These are phyloP conservation scores for Arxiozyma heterogenica DNA, from an alignment of 1,139 yeast species.

Conservation along the genomic window DNA sequence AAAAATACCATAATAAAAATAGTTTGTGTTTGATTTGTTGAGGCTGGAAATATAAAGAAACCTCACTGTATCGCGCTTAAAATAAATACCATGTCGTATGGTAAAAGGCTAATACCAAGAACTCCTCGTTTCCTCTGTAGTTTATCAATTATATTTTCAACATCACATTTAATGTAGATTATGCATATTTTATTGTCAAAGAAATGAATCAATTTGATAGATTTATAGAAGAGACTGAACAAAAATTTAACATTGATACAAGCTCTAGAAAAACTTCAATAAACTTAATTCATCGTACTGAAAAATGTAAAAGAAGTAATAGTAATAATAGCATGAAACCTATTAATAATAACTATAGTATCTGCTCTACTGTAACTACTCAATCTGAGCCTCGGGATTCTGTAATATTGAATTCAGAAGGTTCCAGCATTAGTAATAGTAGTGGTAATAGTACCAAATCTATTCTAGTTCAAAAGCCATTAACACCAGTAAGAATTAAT, in stretches of 20 bases:
- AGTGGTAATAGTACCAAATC: neutral
- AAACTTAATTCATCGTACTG: neutral
- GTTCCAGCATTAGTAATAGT: neutral
- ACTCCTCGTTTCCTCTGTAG: too few species aligned
- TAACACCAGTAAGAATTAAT: slow-evolving; percentile 10
- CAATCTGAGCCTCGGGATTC: neutral
- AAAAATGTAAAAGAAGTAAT: neutral
- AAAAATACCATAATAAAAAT: too few species aligned
- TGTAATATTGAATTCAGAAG: neutral
- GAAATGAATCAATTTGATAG: slow-evolving; percentile 23
- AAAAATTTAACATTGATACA: slow-evolving; percentile 20
- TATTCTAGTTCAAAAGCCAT: slow-evolving; percentile 8
- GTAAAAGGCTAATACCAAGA: neutral
- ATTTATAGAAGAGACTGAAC: slow-evolving; percentile 23
- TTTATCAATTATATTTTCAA: too few species aligned
- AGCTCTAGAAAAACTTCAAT: slow-evolving; percentile 12
- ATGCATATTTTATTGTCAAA: neutral
- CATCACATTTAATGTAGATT: neutral
- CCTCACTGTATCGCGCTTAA: neutral
- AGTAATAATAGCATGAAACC: neutral
- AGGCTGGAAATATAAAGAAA: neutral
- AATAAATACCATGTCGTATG: neutral
- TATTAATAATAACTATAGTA: neutral
- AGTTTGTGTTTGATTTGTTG: neutral
- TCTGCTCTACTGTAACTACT: neutral